Percentiles rank a stretch among this genome's conserved stretches.
These are phyloP conservation scores for Microcyclosporella mali DNA, from an alignment of 2,329 filamentous ascomycete genomes.

Conservation along the genomic window DNA sequence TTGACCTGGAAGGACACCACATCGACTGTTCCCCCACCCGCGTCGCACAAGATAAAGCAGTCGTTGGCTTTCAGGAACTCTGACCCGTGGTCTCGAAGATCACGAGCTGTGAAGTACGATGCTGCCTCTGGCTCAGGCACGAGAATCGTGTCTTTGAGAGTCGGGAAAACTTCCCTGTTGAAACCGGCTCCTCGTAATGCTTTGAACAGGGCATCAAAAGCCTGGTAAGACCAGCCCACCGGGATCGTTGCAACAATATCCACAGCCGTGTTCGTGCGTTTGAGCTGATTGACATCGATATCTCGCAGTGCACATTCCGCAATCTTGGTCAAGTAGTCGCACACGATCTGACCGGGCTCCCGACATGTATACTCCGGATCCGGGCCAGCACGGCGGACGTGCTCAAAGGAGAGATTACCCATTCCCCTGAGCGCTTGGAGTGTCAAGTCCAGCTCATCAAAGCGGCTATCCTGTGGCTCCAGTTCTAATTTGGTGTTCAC, in stretches of 20 bases:
- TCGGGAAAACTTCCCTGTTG: neutral
- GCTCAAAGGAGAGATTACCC: neutral
- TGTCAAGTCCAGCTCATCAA: slow-evolving; percentile 1
- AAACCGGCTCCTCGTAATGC: slow-evolving; percentile 4
- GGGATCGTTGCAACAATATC: slow-evolving; percentile 3
- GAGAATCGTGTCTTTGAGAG: slow-evolving; percentile 1
- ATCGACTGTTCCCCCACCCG: slow-evolving; percentile 5
- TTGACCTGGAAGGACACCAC: slow-evolving; percentile 4
- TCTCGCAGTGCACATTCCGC: neutral
- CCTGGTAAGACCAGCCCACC: slow-evolving; percentile 2
- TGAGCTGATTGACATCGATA: neutral
- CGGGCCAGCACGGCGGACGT: neutral
- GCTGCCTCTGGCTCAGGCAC: slow-evolving; percentile 3
- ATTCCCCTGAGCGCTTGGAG: neutral
- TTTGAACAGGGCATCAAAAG: slow-evolving; percentile 3
- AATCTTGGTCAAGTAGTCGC: neutral
- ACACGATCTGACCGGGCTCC: neutral
- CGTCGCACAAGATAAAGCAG: slow-evolving; percentile 5
- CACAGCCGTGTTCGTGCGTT: neutral
- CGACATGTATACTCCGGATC: neutral
- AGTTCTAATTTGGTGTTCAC: slow-evolving; percentile 1
- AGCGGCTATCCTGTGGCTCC: neutral
- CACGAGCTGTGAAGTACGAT: slow-evolving; percentile 3
- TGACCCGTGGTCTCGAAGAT: neutral
- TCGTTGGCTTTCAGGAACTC: slow-evolving; percentile 1